Conservation (phyloP, 495 filamentous ascomycete genomes). For the Astrothelium macrocarpum region DNA sequence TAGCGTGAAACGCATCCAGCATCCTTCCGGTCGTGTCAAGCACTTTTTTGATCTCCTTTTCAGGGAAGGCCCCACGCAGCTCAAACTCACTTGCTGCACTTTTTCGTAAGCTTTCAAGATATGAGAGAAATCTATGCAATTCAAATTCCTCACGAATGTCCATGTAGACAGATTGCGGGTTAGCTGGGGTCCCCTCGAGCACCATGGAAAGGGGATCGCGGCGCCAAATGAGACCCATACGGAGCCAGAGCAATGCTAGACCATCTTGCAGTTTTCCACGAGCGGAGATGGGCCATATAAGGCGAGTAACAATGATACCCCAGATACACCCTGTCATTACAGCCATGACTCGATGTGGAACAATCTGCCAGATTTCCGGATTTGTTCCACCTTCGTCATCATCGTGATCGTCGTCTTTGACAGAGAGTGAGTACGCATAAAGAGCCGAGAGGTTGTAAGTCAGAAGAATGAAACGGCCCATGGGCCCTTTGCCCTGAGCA, state of each 20-base stretch:
- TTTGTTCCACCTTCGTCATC: constrained; percentile 78
- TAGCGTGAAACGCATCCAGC: constrained; percentile 86
- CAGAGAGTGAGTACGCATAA: constrained; percentile 83
- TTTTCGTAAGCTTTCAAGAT: constrained; percentile 61
- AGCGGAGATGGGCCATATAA: constrained; percentile 90
- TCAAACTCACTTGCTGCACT: constrained; percentile 74
- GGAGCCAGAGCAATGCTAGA: constrained; percentile 74
- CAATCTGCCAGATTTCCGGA: constrained; percentile 80
- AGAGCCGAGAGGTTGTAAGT: constrained; percentile 96
- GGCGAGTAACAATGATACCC: constrained; percentile 80
- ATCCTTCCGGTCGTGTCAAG: constrained; percentile 70
- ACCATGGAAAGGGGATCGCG: constrained; percentile 79
- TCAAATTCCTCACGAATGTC: constrained; percentile 69
- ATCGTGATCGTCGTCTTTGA: constrained; percentile 60
- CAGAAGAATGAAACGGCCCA: constrained; percentile 73
- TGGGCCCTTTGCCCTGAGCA: constrained; percentile 70
- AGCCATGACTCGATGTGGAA: constrained; percentile 78
- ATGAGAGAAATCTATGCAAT: constrained; percentile 51
- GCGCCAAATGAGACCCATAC: constrained; percentile 94
- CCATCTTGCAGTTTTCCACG: constrained; percentile 77
- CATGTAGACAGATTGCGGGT: constrained; percentile 47
- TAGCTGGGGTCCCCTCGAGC: constrained; percentile 41
- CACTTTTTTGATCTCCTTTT: constrained; percentile 56
- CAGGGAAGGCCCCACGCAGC: constrained; percentile 73
- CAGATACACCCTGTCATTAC: constrained; percentile 82